Evolutionary conservation across 768 basidiomycete species (phyloP), one percentile per base, ranked within the genome.

Genomic region (Sarcodon sp.): DNA sequence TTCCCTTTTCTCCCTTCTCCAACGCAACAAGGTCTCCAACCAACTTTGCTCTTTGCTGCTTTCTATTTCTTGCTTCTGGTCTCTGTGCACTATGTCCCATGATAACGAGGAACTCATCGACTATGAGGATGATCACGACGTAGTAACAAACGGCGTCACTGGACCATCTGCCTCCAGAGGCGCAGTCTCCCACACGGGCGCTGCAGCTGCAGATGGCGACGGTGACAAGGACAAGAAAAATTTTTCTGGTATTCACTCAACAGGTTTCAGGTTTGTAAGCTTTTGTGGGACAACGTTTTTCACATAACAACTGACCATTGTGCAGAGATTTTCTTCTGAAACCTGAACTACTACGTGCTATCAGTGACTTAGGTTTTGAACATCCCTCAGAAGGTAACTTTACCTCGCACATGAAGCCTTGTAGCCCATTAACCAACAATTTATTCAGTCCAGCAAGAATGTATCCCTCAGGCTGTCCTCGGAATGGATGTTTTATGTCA

Each of bases 401-500:
- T 51, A 47, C 7, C 27, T 5, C 4, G 21, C 21, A 15, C 3
- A 1, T 36, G 10, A 16, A n/a, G 35, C 18, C 41, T 33, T 21
- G 13, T 10, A 7, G 11, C 18, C 11, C 13, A 8, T 41, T 49
- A 51, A 43, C 35, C 3, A 47, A 8, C 37, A 48, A 35, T 31
- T 41, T 27, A 11, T 45, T 52, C 59, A 98, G 96, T 99, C 54
- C 96, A 99, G 71, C 96, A 99, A 73, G 96, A 99, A 73, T 98
- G 96, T 67, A 98, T 99, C 58, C 96, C 96, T 41, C 96, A 99
- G 70, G 94, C 96, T 50, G 96, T 99, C 57, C 76, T 99, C 47
- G 96, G 96, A 53, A 98, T 97, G 89, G 96, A 99, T 61, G 94
- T 99, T 39, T 79, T 99, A 43, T 99, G 96, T 68, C 96, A 99